These are phyloP conservation scores for Umbelopsis sp. DNA, from an alignment of 371 early-diverging fungal genomes.

Conservation along the genomic window DNA sequence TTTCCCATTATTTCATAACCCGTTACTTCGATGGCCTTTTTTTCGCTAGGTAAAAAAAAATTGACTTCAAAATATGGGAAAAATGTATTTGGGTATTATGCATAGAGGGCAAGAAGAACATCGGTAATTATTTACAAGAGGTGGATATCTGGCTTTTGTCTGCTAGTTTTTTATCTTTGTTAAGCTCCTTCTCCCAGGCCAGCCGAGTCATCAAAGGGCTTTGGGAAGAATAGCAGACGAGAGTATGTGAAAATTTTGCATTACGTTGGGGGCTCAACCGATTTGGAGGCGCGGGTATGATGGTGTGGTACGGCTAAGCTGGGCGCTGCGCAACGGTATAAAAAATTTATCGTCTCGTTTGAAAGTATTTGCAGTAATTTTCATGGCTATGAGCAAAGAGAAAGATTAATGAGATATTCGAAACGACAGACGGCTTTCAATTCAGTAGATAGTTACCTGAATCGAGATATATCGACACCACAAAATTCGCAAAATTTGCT, in stretches of 20 bases:
- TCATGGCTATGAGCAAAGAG: neutral
- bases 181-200: neutral
- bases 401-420: no score
- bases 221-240: neutral
- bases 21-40: no score
- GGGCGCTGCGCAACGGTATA: neutral
- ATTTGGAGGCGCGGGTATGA: neutral
- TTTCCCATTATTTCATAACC: neutral
- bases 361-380: constrained; percentile 5
- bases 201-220: neutral
- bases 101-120: no score
- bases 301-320: neutral
- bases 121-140: neutral
- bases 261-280: no score
- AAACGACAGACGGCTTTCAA: no score
- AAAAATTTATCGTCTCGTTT: neutral
- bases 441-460: neutral
- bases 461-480: constrained; percentile 13
- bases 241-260: no score
- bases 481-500: constrained; percentile 12
- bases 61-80: no score
- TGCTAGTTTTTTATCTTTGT: neutral
- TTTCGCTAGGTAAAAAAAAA: no score
- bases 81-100: no score
- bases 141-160: neutral